These are phyloP conservation scores for Hapsidospora chrysogenum DNA, from an alignment of 495 filamentous ascomycete genomes.

Conservation along the genomic window DNA sequence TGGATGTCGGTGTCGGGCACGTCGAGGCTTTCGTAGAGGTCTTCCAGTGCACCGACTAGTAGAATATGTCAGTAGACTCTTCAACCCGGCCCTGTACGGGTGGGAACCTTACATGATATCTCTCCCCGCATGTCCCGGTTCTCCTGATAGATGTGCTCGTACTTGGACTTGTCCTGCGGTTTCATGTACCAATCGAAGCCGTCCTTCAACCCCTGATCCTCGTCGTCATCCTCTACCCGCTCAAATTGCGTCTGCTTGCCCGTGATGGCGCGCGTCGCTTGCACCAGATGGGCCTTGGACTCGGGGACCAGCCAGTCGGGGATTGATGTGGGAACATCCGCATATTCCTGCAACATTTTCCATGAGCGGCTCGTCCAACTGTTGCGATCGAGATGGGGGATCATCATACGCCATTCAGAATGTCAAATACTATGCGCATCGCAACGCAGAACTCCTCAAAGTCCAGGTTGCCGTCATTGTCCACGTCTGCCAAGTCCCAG, in stretches of 20 bases:
- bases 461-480: constrained; percentile 89
- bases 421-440: constrained; percentile 91
- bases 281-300: constrained; percentile 89
- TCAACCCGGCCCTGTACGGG: too few relatives aligned
- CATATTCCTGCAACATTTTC: constrained; percentile 63
- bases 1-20: constrained; percentile 91
- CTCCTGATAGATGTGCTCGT: constrained; percentile 88
- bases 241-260: constrained; percentile 66
- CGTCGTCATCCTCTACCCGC: constrained; percentile 56
- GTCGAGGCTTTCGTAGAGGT: constrained; percentile 78
- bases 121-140: constrained; percentile 74
- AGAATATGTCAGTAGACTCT: background rate
- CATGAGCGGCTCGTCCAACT: too few relatives aligned
- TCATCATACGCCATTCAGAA: constrained; percentile 67
- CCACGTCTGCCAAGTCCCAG: constrained; percentile 95
- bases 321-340: constrained; percentile 63
- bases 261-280: constrained; percentile 68
- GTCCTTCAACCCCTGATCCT: constrained; percentile 71
- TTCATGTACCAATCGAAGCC: constrained; percentile 99
- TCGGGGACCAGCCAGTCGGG: constrained; percentile 96
- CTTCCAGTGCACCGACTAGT: constrained; percentile 59
- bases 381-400: too few relatives aligned
- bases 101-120: constrained; percentile 46
- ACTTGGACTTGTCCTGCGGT: constrained; percentile 74
- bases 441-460: constrained; percentile 99